Percentiles rank a stretch among this genome's conserved stretches.
These are phyloP conservation scores for Plasmopara muralis DNA, from an alignment of 352 stramenopile genomes.

Conservation along the genomic window DNA sequence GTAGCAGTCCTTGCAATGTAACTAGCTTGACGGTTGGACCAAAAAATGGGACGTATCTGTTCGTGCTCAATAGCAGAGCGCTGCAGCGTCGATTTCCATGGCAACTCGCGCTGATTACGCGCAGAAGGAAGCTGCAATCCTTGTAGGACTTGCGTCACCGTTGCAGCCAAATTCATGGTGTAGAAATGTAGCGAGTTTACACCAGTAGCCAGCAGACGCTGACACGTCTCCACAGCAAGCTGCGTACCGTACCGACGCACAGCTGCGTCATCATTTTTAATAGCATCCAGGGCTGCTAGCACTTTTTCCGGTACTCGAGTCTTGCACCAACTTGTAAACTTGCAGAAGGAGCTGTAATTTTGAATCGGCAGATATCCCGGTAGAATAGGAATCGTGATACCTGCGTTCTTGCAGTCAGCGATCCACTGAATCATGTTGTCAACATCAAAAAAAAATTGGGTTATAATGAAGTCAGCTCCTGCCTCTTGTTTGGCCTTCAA, in stretches of 20 bases:
- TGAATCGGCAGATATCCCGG: constrained; percentile 88
- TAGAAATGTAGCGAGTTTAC: constrained; percentile 90
- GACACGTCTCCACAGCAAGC: constrained; percentile 91
- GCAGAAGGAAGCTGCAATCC: constrained; percentile 57
- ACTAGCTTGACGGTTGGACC: constrained; percentile 95
- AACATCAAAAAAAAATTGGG: constrained; percentile 99
- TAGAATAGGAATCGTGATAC: constrained; percentile 94
- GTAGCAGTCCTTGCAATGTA: constrained; percentile 95
- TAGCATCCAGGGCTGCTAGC: constrained; percentile 45
- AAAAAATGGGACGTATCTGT: constrained; percentile 96
- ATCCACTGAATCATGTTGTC: constrained; percentile 96
- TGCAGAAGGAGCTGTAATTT: constrained; percentile 95
- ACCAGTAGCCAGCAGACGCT: constrained; percentile 74
- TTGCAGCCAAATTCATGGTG: constrained; percentile 92
- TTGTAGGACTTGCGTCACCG: constrained; percentile 80
- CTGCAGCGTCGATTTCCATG: constrained; percentile 63
- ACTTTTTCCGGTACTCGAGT: constrained; percentile 91
- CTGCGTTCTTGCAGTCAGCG: constrained; percentile 84
- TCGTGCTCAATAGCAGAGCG: constrained; percentile 68
- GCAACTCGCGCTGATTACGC: constrained; percentile 57
- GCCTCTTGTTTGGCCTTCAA: constrained; percentile 97
- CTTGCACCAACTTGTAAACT: constrained; percentile 98
- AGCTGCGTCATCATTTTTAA: constrained; percentile 94
- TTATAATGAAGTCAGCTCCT: constrained; percentile 98
- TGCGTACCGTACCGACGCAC: constrained; percentile 93